Base-by-base conservation (phyloP, 2,329 filamentous ascomycete genomes). In the Colletotrichum tabaci region DNA sequence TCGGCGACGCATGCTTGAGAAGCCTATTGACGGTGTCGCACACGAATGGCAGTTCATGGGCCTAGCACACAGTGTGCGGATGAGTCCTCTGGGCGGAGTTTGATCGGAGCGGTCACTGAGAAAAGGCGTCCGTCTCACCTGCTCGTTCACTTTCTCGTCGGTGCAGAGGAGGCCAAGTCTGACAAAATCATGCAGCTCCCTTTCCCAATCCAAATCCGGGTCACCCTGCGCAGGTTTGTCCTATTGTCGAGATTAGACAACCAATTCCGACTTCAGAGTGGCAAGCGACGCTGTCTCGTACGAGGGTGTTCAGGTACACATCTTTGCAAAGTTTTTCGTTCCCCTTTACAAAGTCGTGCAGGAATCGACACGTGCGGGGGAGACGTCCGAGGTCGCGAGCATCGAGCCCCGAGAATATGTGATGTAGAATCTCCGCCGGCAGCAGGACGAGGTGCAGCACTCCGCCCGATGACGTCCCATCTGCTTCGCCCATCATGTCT, bases 391-490 rank as follows among this genome's bases (percentile, higher is more conserved):
- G 80, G 73, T 93, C 91, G 50, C 80, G 78, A 1, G 90, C 88
- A 38, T 87, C 80, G 47, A 92, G 84, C 74, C 86, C 84, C 68
- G 79, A 80, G 73, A 94, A 83, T 74, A 93, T 88, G 76, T 87
- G 83, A 76, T 92, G 88, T 35, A 93, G 78, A 52, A 93, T 85
- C 82, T 94, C 92, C 8, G 87, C 84, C 10, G 91, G 90, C 26
- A 92, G 85, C 53, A 73, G 21, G 21, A 46, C 70, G 23, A 74
- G 61, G 46, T 70, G 67, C 52, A 67, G 50, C 71, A 56, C 67
- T 16, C 35, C 49, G 44, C 35, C 21, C 56, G 61, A 56, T 46
- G 60, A 56, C 46, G 60, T 35, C 21, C 26, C 49, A 35, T 61
- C 49, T 16, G 40, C 6, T n/a, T 61, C 30, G 35, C 44, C 49